phyloP scores from a whole-genome alignment of 106 monocot genomes.

The Phalaenopsis equestris region DNA sequence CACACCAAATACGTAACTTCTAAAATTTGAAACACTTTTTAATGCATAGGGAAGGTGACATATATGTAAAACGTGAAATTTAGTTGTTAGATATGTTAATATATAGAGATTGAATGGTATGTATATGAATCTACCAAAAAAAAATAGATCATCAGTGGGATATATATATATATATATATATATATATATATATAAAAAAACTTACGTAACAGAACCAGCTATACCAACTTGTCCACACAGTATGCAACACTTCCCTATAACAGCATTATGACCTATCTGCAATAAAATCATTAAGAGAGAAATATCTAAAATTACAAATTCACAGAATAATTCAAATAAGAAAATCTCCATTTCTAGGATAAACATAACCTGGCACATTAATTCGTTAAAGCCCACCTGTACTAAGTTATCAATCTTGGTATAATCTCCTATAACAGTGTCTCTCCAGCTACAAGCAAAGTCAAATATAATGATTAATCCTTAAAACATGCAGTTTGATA shows the following conservation, averaged over 20 bases:
- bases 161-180: too few species aligned
- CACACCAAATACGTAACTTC: too few species aligned
- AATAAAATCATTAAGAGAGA: background rate
- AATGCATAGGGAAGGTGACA: too few species aligned
- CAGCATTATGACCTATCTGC: slow-evolving; percentile 93
- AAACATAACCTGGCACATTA: background rate
- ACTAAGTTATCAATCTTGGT: slow-evolving; percentile 97
- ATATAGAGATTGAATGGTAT: too few species aligned
- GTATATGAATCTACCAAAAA: too few species aligned
- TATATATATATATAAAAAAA: too few species aligned
- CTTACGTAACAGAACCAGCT: slow-evolving; percentile 93
- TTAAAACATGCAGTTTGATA: background rate
- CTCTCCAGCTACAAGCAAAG: slow-evolving; percentile 78
- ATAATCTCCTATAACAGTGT: slow-evolving; percentile 75
- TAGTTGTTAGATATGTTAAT: too few species aligned
- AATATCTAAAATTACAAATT: slow-evolving; percentile 1
- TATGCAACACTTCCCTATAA: slow-evolving; percentile 82
- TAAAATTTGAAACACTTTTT: too few species aligned
- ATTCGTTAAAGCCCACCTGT: slow-evolving; percentile 36
- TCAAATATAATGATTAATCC: background rate
- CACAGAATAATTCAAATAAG: background rate
- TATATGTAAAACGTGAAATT: too few species aligned
- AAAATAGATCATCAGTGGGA: background rate
- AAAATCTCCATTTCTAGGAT: background rate
- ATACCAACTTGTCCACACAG: slow-evolving; percentile 98